phyloP scores from a whole-genome alignment of 768 basidiomycete species.

The Suillus placidus region DNA sequence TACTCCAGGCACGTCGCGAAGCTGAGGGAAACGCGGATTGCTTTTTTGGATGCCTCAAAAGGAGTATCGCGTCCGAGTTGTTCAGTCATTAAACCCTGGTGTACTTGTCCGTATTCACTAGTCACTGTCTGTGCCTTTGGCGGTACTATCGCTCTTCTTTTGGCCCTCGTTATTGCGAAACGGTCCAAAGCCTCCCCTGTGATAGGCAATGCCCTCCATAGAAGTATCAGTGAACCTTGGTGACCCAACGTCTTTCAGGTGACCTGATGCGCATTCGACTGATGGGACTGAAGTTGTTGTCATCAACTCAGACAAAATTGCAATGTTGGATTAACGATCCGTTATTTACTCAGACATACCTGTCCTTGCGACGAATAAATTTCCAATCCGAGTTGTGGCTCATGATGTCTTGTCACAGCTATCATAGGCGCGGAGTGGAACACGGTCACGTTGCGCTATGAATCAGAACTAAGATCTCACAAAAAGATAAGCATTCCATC shows the following conservation, averaged over 20 bases:
- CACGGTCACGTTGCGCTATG: slow-evolving; percentile 24
- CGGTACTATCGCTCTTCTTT: not conserved
- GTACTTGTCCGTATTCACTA: not conserved
- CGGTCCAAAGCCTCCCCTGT: slow-evolving; percentile 31
- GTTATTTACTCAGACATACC: slow-evolving; percentile 12
- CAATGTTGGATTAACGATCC: slow-evolving; percentile 10
- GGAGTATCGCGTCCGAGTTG: not conserved
- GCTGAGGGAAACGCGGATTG: not conserved
- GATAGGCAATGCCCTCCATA: slow-evolving; percentile 28
- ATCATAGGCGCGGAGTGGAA: slow-evolving; percentile 28
- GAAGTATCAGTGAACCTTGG: slow-evolving; percentile 33
- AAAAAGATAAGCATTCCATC: slow-evolving; percentile 20
- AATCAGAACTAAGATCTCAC: slow-evolving; percentile 21
- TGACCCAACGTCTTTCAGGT: not conserved
- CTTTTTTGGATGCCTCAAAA: not conserved
- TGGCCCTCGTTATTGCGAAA: not conserved
- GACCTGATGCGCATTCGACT: not conserved
- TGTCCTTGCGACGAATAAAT: not conserved
- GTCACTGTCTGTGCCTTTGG: slow-evolving; percentile 1
- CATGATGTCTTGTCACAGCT: slow-evolving; percentile 16
- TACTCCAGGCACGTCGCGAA: not conserved
- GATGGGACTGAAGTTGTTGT: slow-evolving; percentile 4
- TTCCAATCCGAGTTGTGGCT: not conserved
- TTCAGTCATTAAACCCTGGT: not conserved
- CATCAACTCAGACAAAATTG: slow-evolving; percentile 12